Evolutionary conservation across 176 grass and related monocot species (phyloP), one percentile per base, ranked within the genome.

Genomic region (Tuctoria greenei): DNA sequence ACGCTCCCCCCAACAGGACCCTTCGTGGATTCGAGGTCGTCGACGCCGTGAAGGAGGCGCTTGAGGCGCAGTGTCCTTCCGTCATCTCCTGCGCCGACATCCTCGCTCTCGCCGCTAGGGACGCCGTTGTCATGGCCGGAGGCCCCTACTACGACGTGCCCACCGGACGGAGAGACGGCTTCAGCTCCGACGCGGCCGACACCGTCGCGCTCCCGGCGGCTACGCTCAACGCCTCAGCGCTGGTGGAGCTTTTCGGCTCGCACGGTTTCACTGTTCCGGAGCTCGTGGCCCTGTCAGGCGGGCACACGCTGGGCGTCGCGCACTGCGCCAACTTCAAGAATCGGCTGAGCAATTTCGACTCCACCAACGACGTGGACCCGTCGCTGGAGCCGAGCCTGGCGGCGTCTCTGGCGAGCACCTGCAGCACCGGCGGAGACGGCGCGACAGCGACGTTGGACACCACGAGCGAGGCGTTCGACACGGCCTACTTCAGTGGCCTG

Each of bases 1-100:
- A 58, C 55, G 55, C 55, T 12, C 55, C 55, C 3, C 55, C 55
- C 23, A 58, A 58, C 23, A 25, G 55, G 55, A 58, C 55, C 21
- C 55, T 58, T 25, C 55, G 55, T 5, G 55, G 55, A 25, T 58
- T 58, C 55, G 10, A 58, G 23, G 55, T 34, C 12, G 31, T 60
- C 26, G 73, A 58, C 55, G 55, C 21, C 55, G 4, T 58, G 8
- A 58, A 58, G 55, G 55, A 25, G 55, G 55, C 23, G 9, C 55
- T 58, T 1, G 55, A 58, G 55, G 23, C 2, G 21, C 23, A 58
- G 55, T 58, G 55, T 23, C 55, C 55, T 26, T 58, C 55, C 55
- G 11, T 87, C 37, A 89, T 96, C 78, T 92, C 89, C 60, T 96
- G 93, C 65, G 86, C 93, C 38, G 93, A 96, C 81, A 88, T 92